These are phyloP conservation scores for Pilaira anomala DNA, from an alignment of 192 early-diverging fungal species.

Conservation along the genomic window DNA sequence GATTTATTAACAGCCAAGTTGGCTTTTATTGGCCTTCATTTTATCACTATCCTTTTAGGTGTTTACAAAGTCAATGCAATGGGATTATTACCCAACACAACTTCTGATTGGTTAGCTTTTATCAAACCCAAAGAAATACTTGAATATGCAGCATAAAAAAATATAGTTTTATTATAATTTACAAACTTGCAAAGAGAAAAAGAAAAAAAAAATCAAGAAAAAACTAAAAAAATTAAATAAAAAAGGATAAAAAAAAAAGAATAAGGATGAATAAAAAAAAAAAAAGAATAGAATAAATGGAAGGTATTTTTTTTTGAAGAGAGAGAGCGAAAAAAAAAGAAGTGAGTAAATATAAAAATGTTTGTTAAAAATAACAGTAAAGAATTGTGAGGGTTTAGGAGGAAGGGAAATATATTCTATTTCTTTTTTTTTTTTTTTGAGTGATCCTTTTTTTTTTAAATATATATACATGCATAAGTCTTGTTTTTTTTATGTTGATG, in stretches of 20 bases:
- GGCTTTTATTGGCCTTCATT: constrained; percentile 79
- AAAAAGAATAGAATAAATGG: neutral
- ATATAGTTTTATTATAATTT: neutral
- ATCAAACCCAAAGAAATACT: constrained; percentile 55
- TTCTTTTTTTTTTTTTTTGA: no score
- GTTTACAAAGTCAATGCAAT: constrained; percentile 90
- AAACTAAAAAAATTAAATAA: neutral
- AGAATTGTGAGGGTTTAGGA: constrained; percentile 8
- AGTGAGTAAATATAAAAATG: no score
- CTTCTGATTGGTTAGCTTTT: constrained; percentile 96
- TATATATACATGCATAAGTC: neutral
- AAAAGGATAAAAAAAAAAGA: constrained; percentile 3
- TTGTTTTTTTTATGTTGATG: neutral
- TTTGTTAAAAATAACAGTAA: constrained; percentile 23
- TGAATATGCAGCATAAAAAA: constrained; percentile 15
- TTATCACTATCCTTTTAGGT: constrained; percentile 77
- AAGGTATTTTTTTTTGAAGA: neutral
- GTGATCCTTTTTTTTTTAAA: neutral
- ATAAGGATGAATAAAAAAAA: neutral
- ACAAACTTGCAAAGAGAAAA: neutral
- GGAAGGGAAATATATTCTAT: constrained; percentile 2
- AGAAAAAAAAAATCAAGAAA: constrained; percentile 17
- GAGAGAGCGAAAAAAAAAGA: constrained; percentile 1
- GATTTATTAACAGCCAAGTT: constrained; percentile 77
- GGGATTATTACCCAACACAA: constrained; percentile 92